Base-by-base conservation (phyloP, 2,329 filamentous ascomycete species). In the Aschersonia sp. region DNA sequence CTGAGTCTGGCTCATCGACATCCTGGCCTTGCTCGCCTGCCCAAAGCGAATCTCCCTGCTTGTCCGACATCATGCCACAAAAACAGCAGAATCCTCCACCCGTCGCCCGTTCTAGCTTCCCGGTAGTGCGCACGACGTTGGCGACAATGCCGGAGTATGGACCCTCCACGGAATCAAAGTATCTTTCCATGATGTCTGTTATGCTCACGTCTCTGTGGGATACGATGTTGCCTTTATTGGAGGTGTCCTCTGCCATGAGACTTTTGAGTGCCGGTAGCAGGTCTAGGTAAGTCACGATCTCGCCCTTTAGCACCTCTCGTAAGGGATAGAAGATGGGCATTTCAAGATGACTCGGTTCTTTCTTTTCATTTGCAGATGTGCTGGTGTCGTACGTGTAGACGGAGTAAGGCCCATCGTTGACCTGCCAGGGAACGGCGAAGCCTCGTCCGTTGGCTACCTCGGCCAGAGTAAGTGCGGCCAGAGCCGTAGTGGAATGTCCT, bases 361-460 rank as follows among this genome's bases (percentile, higher is more conserved):
- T 51, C 20, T 30, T 31, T 32, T 41, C 43, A 9, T 50, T 45
- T 51, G 58, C 44, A n/a, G 20, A 5, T n/a, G 43, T 7, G n/a
- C 9, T n/a, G 43, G 28, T 29, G 44, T 54, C 54, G 47, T 65
- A 64, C 5, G 52, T 60, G 48, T 58, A 58, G 31, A 66, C 50
- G 1, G 65, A 61, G 38, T 66, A 63, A 44, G 71, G 65, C 4
- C 88, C 89, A 61, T 97, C 92, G 46, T 81, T 79, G 12, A 89
- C 77, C 55, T 85, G 78, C 80, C 84, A 91, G 1, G 89, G 86
- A 28, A 97, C 67, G 4, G 84, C 79, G 55, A 84, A 89, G 1
- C 91, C 92, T 45, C 91, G 77, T 1, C 92, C 92, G 65, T 95
- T 96, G 30, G 91, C 89, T 2, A 91, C 89, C 65, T 92, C 87